Evolutionary conservation across 2,329 filamentous ascomycete genomes (phyloP), one percentile per base, ranked within the genome.

Genomic region (Dothideomycetes sp.): DNA sequence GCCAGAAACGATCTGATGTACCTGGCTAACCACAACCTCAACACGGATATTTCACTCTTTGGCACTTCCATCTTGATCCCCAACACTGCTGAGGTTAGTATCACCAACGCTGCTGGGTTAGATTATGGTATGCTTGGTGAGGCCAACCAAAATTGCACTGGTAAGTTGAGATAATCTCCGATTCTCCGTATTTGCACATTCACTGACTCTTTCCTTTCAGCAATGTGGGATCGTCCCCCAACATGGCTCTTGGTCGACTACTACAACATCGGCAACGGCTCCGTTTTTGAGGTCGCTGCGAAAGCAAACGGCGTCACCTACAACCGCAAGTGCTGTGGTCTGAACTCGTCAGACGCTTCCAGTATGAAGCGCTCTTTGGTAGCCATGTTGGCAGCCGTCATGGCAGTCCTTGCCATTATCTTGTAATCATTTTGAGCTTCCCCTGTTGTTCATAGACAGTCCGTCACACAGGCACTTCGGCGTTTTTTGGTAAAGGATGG

Each of bases 11-110:
- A 79, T 20, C 72, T 79, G 30, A 70, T 94, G 62, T 93, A 88
- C 58, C 71, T 94, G 55, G 74, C 82, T 53, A 95, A 95, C 62
- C 88, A 95, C 66, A 95, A 95, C 57, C 71, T 94, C 44, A 94
- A 94, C 59, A 72, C 81, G 45, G 72, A 87, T 49, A 74, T 94
- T 47, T 73, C 73, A 39, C 62, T 93, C 24, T 74, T 79, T 2
- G 76, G 76, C 20, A 57, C 73, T 12, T 65, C 70, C 15, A 57
- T 91, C 32, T 65, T 87, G 6, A 79, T 91, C 10, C 85, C 85
- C 0, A 82, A 84, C 43, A 76, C 78, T 0, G 74, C 78, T 4
- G 57, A 79, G 28, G 63, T 89, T 43, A 84, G 84, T 51, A 63
- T 73, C 45, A 89, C 84, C 13, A 93, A 93, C 55, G 76, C 72